phyloP scores from a whole-genome alignment of 2,329 filamentous ascomycete genomes.

The Xylaria polymorpha region DNA sequence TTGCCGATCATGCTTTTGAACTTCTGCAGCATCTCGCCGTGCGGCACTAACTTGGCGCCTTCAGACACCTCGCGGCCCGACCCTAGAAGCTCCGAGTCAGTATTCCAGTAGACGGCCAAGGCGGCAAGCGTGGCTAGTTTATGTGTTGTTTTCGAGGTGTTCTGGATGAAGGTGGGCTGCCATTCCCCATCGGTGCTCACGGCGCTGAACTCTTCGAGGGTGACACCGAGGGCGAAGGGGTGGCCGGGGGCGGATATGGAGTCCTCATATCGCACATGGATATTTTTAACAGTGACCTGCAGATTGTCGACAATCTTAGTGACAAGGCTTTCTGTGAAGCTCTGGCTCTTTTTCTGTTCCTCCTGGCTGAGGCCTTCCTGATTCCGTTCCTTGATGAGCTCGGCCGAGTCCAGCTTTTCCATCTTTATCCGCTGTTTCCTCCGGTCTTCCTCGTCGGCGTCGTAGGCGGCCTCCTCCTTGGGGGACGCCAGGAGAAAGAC shows the following conservation, averaged over 20 bases:
- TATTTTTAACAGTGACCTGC: conserved; percentile 97
- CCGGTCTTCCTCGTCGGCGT: conserved; percentile 90
- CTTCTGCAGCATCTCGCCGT: conserved; percentile 80
- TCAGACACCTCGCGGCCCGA: conserved; percentile 78
- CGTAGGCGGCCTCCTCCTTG: conserved; percentile 93
- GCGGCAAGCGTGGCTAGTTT: conserved; percentile 93
- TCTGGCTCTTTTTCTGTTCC: conserved; percentile 97
- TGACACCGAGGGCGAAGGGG: conserved; percentile 92
- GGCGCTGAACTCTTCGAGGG: conserved; percentile 95
- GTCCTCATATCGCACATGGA: conserved; percentile 98
- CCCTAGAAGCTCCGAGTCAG: conserved; percentile 85
- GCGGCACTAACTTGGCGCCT: conserved; percentile 71
- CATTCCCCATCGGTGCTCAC: conserved; percentile 95
- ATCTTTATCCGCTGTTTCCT: conserved; percentile 94
- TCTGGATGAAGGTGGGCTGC: conserved; percentile 95
- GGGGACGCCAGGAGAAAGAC: conserved; percentile 95
- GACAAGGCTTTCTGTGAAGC: conserved; percentile 92
- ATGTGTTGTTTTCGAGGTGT: conserved; percentile 83
- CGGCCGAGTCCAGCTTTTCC: conserved; percentile 97
- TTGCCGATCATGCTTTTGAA: conserved; percentile 85
- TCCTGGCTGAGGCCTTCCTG: conserved; percentile 94
- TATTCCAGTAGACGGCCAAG: conserved; percentile 97
- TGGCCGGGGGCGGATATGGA: conserved; percentile 94
- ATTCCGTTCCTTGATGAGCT: conserved; percentile 90
- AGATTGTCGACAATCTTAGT: conserved; percentile 99